Evolutionary conservation across 2,329 filamentous ascomycete genomes (phyloP).

Genomic region (Ceratocystis colombiana): DNA sequence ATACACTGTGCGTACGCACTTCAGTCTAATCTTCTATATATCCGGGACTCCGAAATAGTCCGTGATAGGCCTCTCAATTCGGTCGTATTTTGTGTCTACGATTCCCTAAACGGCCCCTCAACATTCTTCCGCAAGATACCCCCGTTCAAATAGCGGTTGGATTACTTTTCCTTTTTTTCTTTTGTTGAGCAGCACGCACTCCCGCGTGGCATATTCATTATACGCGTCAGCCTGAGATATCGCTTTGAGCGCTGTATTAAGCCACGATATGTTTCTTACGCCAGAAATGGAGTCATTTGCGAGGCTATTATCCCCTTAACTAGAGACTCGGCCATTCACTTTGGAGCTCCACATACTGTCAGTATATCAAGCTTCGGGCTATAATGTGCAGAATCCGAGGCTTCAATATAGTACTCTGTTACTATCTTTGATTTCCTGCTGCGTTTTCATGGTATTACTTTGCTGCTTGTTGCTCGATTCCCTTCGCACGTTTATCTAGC

Average conservation of each 20-base stretch:
- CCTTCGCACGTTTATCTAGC: constrained; percentile 15
- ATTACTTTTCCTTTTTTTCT: not conserved
- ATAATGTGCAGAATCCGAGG: not conserved
- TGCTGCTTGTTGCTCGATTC: constrained; percentile 16
- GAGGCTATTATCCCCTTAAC: not conserved
- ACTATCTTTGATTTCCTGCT: constrained; percentile 4
- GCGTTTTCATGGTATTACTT: constrained; percentile 12
- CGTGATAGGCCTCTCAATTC: constrained; percentile 11
- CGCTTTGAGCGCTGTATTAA: not conserved
- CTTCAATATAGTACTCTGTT: not conserved
- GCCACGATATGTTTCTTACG: not conserved
- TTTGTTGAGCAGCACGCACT: not conserved
- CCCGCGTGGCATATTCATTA: not conserved
- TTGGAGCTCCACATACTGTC: constrained; percentile 10
- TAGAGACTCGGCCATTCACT: not conserved
- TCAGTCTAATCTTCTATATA: constrained; percentile 44
- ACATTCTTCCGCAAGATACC: constrained; percentile 12
- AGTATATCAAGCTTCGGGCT: not conserved
- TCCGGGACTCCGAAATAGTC: constrained; percentile 14
- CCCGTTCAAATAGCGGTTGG: constrained; percentile 7
- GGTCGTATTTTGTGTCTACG: not conserved
- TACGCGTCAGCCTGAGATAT: not conserved
- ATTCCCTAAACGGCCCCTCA: not conserved
- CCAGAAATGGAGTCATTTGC: not conserved
- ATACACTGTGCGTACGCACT: constrained; percentile 39